phyloP scores from a whole-genome alignment of 208 protist species.

The Naegleria gruberi region DNA sequence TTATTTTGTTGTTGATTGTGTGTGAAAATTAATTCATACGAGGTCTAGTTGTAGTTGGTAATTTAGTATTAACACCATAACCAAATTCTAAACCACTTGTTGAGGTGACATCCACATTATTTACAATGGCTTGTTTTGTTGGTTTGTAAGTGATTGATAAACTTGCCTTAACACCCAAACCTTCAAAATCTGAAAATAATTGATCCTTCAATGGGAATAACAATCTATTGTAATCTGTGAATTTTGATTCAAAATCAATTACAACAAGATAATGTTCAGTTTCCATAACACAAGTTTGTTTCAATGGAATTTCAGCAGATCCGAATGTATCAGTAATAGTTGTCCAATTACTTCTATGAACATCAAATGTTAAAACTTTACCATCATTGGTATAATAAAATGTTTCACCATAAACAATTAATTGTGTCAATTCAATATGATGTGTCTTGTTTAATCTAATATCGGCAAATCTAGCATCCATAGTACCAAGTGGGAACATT shows the following conservation, averaged over 20 bases:
- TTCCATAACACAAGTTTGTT: constrained; percentile 9
- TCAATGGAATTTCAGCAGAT: constrained; percentile 16
- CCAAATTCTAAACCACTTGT: neutral
- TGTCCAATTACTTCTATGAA: constrained; percentile 20
- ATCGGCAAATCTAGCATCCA: constrained; percentile 18
- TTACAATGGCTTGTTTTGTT: neutral
- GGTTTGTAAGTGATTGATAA: neutral
- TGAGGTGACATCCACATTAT: neutral
- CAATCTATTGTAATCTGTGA: neutral
- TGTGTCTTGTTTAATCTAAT: neutral
- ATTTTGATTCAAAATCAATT: neutral
- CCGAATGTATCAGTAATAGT: neutral
- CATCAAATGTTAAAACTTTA: neutral
- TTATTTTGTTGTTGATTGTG: too few species aligned
- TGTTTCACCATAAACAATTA: neutral
- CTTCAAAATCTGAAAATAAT: constrained; percentile 23
- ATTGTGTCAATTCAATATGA: neutral
- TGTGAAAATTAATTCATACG: too few species aligned
- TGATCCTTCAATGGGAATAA: constrained; percentile 13
- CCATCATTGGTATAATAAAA: constrained; percentile 17
- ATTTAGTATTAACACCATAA: neutral
- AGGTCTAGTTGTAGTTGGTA: too few species aligned
- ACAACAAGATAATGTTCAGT: neutral
- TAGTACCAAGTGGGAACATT: neutral
- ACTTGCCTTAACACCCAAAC: neutral